Evolutionary conservation across 352 stramenopile genomes (phyloP), one percentile per base, ranked within the genome.

Genomic region (Globisporangium parvum): DNA sequence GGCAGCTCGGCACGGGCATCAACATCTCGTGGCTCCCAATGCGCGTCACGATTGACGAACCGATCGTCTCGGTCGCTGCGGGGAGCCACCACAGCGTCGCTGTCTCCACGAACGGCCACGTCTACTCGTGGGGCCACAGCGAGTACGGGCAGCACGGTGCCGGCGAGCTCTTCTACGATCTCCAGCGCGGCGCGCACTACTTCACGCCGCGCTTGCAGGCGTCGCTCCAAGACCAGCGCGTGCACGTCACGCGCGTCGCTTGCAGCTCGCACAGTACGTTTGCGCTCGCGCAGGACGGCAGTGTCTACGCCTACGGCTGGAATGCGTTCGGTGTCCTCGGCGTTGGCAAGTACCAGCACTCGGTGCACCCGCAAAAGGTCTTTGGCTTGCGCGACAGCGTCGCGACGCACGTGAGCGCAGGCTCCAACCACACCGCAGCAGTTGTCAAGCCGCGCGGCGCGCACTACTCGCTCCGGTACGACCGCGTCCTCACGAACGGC

Each of bases 221-320:
- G 51, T 66, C 73, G 12, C 69, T 92, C 6, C 61, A 63, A 2
- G 59, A 69, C 20, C 63, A 87, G 21, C 65, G 59, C 24, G 54
- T 78, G 10, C 57, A 24, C 0, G 71, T 79, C 0, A 60, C 58
- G 18, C 59, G 55, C 26, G 71, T 80, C 10, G 60, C 71, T 15
- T 93, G 83, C 55, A 88, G 80, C 39, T 85, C 77, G 0, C 81
- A 93, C 61, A 87, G 74, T 52, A 93, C 83, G 24, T 87, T 93
- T 35, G 83, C 68, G 18, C 47, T 91, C 10, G 66, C 70, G 6
- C 52, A 53, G 0, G 73, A 87, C 56, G 78, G 76, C 1, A 69
- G 52, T 3, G 69, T 94, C 28, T 91, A 85, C 62, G 88, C 82
- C n/a, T 96, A 85, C 85, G 88, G 88, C 10, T 93, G 82, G 82